Evolutionary conservation across 352 stramenopile species (phyloP).

Genomic region (Phytophthora fragariaefolia): DNA sequence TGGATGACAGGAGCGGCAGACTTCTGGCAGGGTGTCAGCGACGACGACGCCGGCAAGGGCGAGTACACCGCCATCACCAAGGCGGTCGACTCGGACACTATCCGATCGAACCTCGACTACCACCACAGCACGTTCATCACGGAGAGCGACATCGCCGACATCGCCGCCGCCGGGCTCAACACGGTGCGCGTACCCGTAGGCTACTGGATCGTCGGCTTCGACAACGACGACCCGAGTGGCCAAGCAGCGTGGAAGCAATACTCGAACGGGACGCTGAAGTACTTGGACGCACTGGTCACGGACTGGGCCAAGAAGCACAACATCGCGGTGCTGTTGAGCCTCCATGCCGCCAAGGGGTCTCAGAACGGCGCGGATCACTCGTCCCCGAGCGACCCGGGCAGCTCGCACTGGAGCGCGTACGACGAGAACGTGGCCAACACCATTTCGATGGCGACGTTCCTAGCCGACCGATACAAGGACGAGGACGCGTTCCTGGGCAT

Average conservation of each 20-base stretch:
- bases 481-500: conserved; percentile 76
- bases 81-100: conserved; percentile 35
- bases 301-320: conserved; percentile 53
- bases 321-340: conserved; percentile 68
- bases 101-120: conserved; percentile 47
- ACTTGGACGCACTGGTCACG: conserved; percentile 53
- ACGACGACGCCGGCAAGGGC: conserved; percentile 39
- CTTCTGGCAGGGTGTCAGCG: conserved; percentile 60
- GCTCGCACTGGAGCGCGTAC: conserved; percentile 56
- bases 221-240: conserved; percentile 52
- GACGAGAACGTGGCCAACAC: conserved; percentile 70
- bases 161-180: conserved; percentile 67
- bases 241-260: conserved; percentile 52
- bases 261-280: conserved; percentile 45
- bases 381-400: conserved; percentile 48
- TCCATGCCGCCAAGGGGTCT: conserved; percentile 78
- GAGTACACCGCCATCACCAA: conserved; percentile 76
- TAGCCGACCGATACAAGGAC: conserved; percentile 67
- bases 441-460: conserved; percentile 48
- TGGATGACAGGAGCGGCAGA: conserved; percentile 73
- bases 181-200: conserved; percentile 80
- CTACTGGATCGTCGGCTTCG: conserved; percentile 83
- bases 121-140: conserved; percentile 79
- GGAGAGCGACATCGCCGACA: conserved; percentile 65
- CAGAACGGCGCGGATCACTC: conserved; percentile 85